Evolutionary conservation across 2,329 filamentous ascomycete genomes (phyloP), one percentile per base, ranked within the genome.

Genomic region (Hymenotorrendiella dingleyae): DNA sequence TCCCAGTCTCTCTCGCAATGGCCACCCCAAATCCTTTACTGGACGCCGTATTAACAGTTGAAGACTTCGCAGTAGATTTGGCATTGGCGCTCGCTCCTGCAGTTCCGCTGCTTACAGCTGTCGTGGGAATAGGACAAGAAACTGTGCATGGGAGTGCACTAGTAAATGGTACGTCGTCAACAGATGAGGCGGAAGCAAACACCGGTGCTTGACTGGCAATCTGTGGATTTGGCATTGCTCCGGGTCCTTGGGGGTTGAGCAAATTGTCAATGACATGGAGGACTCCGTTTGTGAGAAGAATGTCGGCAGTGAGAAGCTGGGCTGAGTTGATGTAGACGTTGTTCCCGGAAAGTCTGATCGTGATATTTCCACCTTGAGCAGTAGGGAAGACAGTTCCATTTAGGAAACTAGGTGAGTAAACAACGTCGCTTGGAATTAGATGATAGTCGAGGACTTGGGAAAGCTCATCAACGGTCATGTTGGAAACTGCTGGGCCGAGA

Each of bases 221-320:
- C 5, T 55, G 57, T 7, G 65, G 62, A 38, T 72, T 60, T 3
- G 70, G 70, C 10, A 48, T 43, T 3, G 55, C 61, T 3, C 51
- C 50, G 6, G 61, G 47, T 4, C 57, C 62, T 23, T 68, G 58
- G 2, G 69, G 70, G 54, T 69, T 72, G 29, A 74, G 62, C 8
- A 73, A 69, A 43, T 64, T 67, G 42, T 58, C 62, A 29, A 66
- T 59, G 12, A 64, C 53, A 42, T 60, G 51, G 7, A 60, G 24
- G 26, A 68, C 59, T 40, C 64, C 56, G 40, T 61, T 62, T 20
- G 51, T 50, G 27, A 64, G 37, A 3, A 64, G 50, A 29, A 63
- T 55, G 46, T 65, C 60, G 8, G 57, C 43, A 21, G 56, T 52
- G 10, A 66, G 49, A 16, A 70, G 54, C n/a, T 62, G 56, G 0